Evolutionary conservation across 2,329 filamentous ascomycete species (phyloP).

Genomic region (Colletotrichum filicis): DNA sequence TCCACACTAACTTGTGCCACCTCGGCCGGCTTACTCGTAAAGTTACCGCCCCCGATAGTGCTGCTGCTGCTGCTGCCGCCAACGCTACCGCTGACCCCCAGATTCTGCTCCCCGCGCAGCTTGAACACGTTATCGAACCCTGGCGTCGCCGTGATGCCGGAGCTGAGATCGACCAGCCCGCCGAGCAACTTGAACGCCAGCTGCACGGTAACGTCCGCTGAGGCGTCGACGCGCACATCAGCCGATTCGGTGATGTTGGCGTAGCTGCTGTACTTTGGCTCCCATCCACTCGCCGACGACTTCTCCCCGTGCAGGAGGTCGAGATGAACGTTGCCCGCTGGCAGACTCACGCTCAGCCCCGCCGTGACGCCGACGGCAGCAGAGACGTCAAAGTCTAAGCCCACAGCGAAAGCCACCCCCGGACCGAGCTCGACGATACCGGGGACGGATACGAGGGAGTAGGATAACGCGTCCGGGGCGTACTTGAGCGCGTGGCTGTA

Average conservation of each 20-base stretch:
- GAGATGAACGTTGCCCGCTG: conserved; percentile 50
- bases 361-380: conserved; percentile 45
- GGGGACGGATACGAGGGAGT: conserved; percentile 51
- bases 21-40: neutral
- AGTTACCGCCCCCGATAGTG: conserved; percentile 11
- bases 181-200: conserved; percentile 48
- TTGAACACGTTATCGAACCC: conserved; percentile 50
- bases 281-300: conserved; percentile 47
- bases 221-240: conserved; percentile 46
- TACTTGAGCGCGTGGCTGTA: conserved; percentile 49
- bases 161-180: conserved; percentile 48
- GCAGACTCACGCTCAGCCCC: conserved; percentile 45
- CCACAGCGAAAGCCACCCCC: conserved; percentile 49
- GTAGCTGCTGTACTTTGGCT: conserved; percentile 47
- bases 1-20: conserved; percentile 15
- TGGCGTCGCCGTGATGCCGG: conserved; percentile 49
- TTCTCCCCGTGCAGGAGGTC: conserved; percentile 46
- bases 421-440: conserved; percentile 52
- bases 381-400: conserved; percentile 47
- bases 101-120: conserved; percentile 41
- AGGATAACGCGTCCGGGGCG: conserved; percentile 48
- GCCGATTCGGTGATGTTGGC: conserved; percentile 47
- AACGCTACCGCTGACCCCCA: conserved; percentile 28
- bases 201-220: conserved; percentile 50
- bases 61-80: neutral